phyloP scores from a whole-genome alignment of 257 asterid genomes.

The Linderniella brevidens region DNA sequence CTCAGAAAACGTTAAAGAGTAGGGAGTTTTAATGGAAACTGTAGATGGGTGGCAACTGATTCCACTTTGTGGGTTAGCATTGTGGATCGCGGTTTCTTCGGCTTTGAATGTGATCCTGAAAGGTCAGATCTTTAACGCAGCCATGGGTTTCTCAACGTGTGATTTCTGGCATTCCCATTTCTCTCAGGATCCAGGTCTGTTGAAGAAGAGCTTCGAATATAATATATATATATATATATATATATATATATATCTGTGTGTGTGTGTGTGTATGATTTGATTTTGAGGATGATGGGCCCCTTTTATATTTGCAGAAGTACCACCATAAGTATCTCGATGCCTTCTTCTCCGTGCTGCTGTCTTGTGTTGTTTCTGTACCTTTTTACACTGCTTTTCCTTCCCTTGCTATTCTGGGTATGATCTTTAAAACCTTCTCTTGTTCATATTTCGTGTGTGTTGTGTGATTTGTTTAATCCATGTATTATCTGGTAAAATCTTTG shows the following conservation, averaged over 20 bases:
- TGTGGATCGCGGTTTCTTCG: conserved; percentile 65
- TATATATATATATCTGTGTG: no score
- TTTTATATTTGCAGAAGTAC: conserved; percentile 39
- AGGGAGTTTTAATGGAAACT: no score
- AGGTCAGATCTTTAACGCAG: conserved; percentile 60
- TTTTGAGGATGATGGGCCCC: background rate
- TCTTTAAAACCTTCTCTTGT: background rate
- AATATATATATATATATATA: conserved; percentile 2
- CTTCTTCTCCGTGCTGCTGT: conserved; percentile 51
- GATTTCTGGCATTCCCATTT: conserved; percentile 36
- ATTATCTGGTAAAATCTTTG: background rate
- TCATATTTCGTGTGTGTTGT: background rate
- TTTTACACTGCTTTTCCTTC: conserved; percentile 91
- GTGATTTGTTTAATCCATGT: background rate
- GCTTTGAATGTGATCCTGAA: conserved; percentile 38
- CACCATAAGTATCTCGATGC: conserved; percentile 51
- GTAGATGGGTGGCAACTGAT: no score
- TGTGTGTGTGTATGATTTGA: background rate
- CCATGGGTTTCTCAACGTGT: conserved; percentile 59
- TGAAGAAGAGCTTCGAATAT: background rate
- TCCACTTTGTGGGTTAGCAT: background rate
- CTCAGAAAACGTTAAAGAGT: no score
- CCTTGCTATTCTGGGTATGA: conserved; percentile 88
- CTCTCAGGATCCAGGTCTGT: conserved; percentile 73
- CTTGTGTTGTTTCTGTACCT: conserved; percentile 91